phyloP scores from a whole-genome alignment of 2,329 filamentous ascomycete genomes.

The Beauveria sp. region DNA sequence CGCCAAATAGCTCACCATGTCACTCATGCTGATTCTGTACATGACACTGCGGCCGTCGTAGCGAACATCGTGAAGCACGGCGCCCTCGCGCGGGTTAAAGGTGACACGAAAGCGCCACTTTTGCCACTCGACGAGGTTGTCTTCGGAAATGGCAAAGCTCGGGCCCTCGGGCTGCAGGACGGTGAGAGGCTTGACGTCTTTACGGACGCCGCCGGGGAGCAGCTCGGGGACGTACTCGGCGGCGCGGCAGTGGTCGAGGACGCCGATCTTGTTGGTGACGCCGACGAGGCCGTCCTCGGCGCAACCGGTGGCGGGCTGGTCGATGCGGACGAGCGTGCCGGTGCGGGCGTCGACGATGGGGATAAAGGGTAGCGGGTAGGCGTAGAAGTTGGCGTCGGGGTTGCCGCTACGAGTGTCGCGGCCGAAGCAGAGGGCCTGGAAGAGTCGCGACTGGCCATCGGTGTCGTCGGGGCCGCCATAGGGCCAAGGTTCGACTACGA shows the following conservation, averaged over 20 bases:
- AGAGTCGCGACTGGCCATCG: constrained; percentile 24
- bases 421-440: constrained; percentile 28
- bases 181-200: constrained; percentile 52
- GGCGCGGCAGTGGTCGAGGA: constrained; percentile 24
- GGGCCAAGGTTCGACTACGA: constrained; percentile 28
- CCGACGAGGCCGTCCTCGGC: constrained; percentile 19
- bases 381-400: constrained; percentile 47
- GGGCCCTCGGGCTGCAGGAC: constrained; percentile 30
- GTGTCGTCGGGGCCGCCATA: constrained; percentile 22
- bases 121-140: constrained; percentile 46
- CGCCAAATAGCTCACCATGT: constrained; percentile 45
- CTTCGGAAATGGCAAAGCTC: constrained; percentile 33
- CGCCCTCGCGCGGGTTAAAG: constrained; percentile 63
- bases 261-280: constrained; percentile 12
- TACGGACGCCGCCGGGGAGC: constrained; percentile 32
- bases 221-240: constrained; percentile 36
- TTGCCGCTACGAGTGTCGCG: constrained; percentile 27
- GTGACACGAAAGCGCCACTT: constrained; percentile 62
- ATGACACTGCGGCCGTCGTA: constrained; percentile 60
- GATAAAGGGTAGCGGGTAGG: constrained; percentile 44
- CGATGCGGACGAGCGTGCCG: constrained; percentile 25
- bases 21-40: constrained; percentile 57
- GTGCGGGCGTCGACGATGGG: constrained; percentile 31
- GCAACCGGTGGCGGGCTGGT: constrained; percentile 27
- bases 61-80: constrained; percentile 59